A percentile compares a stretch with the other conserved stretches of the same genome.
Conservation (phyloP, 139 green algal genomes). For the Gonium pectorale region DNA sequence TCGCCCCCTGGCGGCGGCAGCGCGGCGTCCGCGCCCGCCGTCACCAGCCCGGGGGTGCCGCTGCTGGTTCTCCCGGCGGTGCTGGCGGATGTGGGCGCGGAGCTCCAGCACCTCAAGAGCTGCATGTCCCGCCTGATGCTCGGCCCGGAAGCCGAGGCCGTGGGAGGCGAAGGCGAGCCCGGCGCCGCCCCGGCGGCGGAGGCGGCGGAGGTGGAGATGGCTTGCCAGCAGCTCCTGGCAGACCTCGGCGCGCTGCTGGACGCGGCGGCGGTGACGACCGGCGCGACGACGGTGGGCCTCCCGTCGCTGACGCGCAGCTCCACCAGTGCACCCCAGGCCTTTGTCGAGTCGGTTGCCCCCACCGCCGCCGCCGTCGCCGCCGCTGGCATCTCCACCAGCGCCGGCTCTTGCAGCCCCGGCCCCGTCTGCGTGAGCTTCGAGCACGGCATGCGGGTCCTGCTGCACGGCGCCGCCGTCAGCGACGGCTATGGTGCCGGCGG, state of each 20-base stretch:
- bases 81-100: background rate
- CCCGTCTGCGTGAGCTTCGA: background rate
- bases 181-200: background rate
- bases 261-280: background rate
- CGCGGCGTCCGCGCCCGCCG: background rate
- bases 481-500: background rate
- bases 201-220: slow-evolving; percentile 36
- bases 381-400: too few relatives aligned
- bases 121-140: background rate
- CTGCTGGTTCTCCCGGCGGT: slow-evolving; percentile 31
- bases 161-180: background rate
- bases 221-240: slow-evolving; percentile 21
- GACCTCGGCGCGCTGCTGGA: slow-evolving; percentile 34
- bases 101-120: slow-evolving; percentile 1
- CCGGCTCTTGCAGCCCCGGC: background rate
- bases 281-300: too few relatives aligned
- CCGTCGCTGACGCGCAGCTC: too few relatives aligned
- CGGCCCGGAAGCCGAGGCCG: background rate
- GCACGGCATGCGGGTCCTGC: background rate
- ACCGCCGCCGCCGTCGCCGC: too few relatives aligned
- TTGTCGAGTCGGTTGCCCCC: too few relatives aligned
- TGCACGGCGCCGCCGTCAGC: background rate
- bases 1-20: background rate
- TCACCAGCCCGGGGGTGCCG: slow-evolving; percentile 24
- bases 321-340: too few relatives aligned